Conservation (phyloP, 371 early-diverging fungal genomes). For the Entomophthora muscae region DNA sequence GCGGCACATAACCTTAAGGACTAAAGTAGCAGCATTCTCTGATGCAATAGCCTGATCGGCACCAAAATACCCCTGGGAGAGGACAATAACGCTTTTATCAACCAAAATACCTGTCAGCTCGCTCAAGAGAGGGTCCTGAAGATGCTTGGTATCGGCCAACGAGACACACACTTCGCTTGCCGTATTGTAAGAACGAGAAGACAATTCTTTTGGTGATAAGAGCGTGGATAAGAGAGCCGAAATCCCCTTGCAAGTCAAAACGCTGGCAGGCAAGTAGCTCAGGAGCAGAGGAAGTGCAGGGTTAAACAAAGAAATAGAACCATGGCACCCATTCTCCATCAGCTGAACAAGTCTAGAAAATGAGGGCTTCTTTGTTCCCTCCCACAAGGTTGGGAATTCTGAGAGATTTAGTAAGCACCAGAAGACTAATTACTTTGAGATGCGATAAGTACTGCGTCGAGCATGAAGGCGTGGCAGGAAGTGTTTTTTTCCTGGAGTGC, state of each 20-base stretch:
- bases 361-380: constrained; percentile 40
- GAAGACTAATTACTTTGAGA: constrained; percentile 34
- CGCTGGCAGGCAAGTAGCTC: constrained; percentile 9
- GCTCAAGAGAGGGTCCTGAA: background rate
- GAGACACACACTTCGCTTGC: background rate
- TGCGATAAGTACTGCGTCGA: constrained; percentile 37
- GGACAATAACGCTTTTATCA: background rate
- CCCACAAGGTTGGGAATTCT: constrained; percentile 47
- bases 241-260: constrained; percentile 18
- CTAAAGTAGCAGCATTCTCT: background rate
- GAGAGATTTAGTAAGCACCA: constrained; percentile 13
- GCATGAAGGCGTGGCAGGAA: constrained; percentile 30
- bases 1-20: background rate
- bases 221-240: constrained; percentile 44
- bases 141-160: background rate
- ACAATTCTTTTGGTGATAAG: background rate
- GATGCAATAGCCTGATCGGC: background rate
- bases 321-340: constrained; percentile 40
- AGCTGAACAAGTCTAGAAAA: constrained; percentile 40
- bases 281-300: constrained; percentile 18
- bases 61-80: background rate
- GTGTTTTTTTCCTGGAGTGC: constrained; percentile 34
- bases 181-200: background rate
- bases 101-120: background rate
- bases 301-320: constrained; percentile 35